phyloP scores from a whole-genome alignment of 192 early-diverging fungal species.

The Powellomyces hirtus region DNA sequence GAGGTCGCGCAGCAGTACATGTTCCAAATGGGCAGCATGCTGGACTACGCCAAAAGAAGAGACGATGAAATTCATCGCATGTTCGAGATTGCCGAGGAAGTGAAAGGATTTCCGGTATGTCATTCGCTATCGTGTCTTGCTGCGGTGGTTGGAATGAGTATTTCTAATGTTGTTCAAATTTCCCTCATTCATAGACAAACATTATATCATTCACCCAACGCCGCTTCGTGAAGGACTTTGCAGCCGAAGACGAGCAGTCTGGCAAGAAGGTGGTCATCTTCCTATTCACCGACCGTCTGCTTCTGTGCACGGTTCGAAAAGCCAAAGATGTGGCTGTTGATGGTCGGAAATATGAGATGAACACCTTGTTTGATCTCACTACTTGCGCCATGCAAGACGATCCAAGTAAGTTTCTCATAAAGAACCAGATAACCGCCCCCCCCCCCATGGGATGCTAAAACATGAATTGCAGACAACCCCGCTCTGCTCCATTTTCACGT shows the following conservation, averaged over 20 bases:
- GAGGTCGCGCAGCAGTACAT: constrained; percentile 30
- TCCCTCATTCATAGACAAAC: constrained; percentile 7
- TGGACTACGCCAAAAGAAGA: constrained; percentile 23
- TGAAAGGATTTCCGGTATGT: constrained; percentile 23
- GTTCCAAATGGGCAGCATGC: constrained; percentile 25
- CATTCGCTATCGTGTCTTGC: constrained; percentile 9
- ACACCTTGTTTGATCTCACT: too few relatives aligned
- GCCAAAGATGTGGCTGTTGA: constrained; percentile 8
- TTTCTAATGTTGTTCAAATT: not conserved
- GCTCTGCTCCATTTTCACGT: too few relatives aligned
- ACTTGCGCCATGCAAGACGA: too few relatives aligned
- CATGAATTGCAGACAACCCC: too few relatives aligned
- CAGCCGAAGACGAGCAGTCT: constrained; percentile 2
- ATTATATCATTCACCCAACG: constrained; percentile 24
- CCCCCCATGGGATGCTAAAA: too few relatives aligned
- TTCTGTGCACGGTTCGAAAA: constrained; percentile 8
- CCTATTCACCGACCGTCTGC: constrained; percentile 23
- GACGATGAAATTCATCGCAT: constrained; percentile 28
- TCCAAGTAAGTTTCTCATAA: too few relatives aligned
- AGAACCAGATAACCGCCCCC: too few relatives aligned
- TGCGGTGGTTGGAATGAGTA: too few relatives aligned
- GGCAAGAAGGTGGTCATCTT: constrained; percentile 9
- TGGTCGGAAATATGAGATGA: constrained; percentile 17
- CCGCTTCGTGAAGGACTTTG: constrained; percentile 14
- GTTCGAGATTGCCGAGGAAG: constrained; percentile 23